phyloP scores from a whole-genome alignment of 139 green algal species.

The Micractinium sp. region DNA sequence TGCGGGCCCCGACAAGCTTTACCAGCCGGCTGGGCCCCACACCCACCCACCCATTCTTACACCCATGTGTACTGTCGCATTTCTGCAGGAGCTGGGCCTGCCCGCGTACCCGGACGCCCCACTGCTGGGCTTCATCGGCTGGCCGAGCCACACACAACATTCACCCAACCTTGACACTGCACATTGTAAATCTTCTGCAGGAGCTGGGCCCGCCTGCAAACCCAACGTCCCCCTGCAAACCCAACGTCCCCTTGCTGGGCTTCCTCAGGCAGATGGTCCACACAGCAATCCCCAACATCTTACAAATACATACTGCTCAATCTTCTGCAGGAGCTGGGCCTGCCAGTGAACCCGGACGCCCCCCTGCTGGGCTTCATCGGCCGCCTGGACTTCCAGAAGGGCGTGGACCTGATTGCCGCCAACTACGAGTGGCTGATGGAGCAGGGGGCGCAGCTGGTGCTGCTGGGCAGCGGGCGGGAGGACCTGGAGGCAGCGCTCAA shows the following conservation, averaged over 20 bases:
- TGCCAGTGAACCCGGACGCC: constrained; percentile 83
- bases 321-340: constrained; percentile 78
- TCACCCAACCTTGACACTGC: too few species aligned
- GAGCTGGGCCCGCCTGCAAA: constrained; percentile 92
- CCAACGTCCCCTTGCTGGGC: constrained; percentile 84
- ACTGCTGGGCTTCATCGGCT: constrained; percentile 91
- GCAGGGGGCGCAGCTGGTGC: constrained; percentile 89
- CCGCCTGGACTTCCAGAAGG: constrained; percentile 96
- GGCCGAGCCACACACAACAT: constrained; percentile 12
- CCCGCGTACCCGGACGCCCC: constrained; percentile 81
- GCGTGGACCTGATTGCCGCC: constrained; percentile 95
- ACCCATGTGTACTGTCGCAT: too few species aligned
- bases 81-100: constrained; percentile 92
- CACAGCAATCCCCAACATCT: too few species aligned
- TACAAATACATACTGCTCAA: too few species aligned
- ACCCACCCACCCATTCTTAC: too few species aligned
- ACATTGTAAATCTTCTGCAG: too few species aligned
- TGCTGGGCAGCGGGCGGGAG: constrained; percentile 89
- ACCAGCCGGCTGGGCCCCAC: too few species aligned
- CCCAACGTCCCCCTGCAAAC: constrained; percentile 80
- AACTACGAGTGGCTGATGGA: constrained; percentile 89
- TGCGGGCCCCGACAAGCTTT: constrained; percentile 85
- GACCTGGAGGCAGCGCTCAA: constrained; percentile 89
- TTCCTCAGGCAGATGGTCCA: too few species aligned
- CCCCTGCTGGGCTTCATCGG: constrained; percentile 94